phyloP scores from a whole-genome alignment of 768 basidiomycete species.

The Boletus insuetus region DNA sequence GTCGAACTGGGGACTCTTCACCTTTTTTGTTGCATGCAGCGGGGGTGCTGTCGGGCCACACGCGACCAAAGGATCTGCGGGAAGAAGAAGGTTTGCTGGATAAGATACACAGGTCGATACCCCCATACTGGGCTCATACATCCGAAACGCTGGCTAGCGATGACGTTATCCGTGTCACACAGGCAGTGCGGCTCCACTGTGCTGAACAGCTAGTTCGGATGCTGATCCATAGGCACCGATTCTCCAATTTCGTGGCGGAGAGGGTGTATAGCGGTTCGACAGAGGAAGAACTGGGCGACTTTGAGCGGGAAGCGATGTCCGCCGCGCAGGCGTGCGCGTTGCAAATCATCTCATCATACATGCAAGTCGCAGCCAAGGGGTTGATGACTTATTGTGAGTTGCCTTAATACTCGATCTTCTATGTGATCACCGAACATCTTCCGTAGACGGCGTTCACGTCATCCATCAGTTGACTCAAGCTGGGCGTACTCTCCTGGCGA shows the following conservation, averaged over 20 bases:
- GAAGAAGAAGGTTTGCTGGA: conserved; percentile 83
- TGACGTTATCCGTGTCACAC: conserved; percentile 87
- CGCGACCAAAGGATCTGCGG: conserved; percentile 60
- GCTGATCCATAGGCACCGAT: conserved; percentile 86
- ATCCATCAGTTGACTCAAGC: conserved; percentile 95
- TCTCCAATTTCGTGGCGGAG: conserved; percentile 74
- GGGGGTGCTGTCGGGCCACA: conserved; percentile 59
- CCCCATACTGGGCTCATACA: conserved; percentile 76
- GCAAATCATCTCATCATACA: conserved; percentile 77
- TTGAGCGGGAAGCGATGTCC: conserved; percentile 76
- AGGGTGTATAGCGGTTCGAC: conserved; percentile 45
- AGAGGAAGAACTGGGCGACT: conserved; percentile 57
- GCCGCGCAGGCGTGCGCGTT: conserved; percentile 75
- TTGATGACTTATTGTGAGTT: conserved; percentile 92
- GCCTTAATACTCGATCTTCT: conserved; percentile 3
- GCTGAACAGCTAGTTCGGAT: conserved; percentile 85
- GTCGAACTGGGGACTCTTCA: conserved; percentile 57
- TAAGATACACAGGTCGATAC: conserved; percentile 70
- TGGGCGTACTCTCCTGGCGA: conserved; percentile 84
- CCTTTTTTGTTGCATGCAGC: conserved; percentile 79
- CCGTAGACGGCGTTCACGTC: conserved; percentile 85
- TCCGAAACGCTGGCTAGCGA: conserved; percentile 78
- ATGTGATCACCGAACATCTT: conserved; percentile 12
- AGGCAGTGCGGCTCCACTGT: conserved; percentile 83
- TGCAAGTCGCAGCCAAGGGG: conserved; percentile 83